These are phyloP conservation scores for Phylloporus sp. DNA, from an alignment of 768 basidiomycete species.

Conservation along the genomic window DNA sequence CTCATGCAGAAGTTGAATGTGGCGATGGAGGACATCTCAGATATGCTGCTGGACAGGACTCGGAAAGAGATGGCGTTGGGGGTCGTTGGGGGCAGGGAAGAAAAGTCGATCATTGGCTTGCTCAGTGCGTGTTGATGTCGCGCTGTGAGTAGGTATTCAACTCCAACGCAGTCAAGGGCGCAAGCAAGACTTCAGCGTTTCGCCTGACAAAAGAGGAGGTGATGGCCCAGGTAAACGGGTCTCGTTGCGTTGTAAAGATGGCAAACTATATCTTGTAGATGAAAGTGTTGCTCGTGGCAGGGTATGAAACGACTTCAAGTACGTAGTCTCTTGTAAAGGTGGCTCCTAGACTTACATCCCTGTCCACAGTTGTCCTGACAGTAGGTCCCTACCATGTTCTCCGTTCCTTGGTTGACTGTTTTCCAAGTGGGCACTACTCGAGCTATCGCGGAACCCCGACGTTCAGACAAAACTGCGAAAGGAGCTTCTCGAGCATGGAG, in stretches of 20 bases:
- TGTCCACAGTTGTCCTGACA: constrained; percentile 14
- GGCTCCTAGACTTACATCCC: background rate
- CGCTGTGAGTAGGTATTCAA: constrained; percentile 12
- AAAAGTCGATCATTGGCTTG: constrained; percentile 25
- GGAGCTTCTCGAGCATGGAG: constrained; percentile 41
- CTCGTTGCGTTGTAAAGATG: too few relatives aligned
- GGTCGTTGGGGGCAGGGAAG: constrained; percentile 18
- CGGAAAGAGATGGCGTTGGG: constrained; percentile 30
- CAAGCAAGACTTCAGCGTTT: constrained; percentile 21
- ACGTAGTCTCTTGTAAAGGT: background rate
- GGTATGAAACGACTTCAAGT: constrained; percentile 23
- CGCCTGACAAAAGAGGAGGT: constrained; percentile 28
- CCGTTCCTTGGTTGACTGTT: background rate
- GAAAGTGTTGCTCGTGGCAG: constrained; percentile 15
- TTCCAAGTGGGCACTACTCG: constrained; percentile 54
- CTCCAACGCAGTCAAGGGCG: constrained; percentile 34
- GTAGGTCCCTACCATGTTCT: background rate
- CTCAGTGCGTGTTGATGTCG: constrained; percentile 13
- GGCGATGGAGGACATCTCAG: constrained; percentile 39
- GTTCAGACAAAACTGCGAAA: constrained; percentile 47
- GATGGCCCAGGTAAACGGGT: constrained; percentile 14
- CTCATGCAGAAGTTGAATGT: constrained; percentile 29
- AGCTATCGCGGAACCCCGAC: constrained; percentile 44
- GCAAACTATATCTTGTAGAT: constrained; percentile 4
- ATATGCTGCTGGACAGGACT: constrained; percentile 36